These are phyloP conservation scores for Cladophialophora immunda DNA, from an alignment of 2,329 filamentous ascomycete species.

Conservation along the genomic window DNA sequence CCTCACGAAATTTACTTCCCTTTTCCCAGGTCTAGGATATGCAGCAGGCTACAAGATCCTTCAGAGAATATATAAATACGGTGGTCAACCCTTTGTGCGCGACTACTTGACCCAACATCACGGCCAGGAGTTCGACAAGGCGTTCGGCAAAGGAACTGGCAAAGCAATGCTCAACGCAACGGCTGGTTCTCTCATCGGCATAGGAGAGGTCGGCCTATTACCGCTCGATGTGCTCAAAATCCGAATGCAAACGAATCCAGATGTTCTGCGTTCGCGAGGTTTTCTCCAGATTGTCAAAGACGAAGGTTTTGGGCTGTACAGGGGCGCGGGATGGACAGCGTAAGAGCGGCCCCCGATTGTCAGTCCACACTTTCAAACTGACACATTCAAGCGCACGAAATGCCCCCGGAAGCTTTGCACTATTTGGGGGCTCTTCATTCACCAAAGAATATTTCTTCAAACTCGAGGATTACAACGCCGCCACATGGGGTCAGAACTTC, in stretches of 20 bases:
- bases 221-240: slow-evolving; percentile 98
- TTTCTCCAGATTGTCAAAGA: slow-evolving; percentile 88
- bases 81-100: slow-evolving; percentile 92
- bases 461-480: slow-evolving; percentile 93
- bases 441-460: slow-evolving; percentile 96
- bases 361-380: background rate
- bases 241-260: slow-evolving; percentile 98
- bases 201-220: slow-evolving; percentile 94
- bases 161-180: slow-evolving; percentile 98
- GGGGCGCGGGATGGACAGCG: slow-evolving; percentile 75
- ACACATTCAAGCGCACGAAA: slow-evolving; percentile 94
- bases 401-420: slow-evolving; percentile 94
- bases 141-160: slow-evolving; percentile 95
- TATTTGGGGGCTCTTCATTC: slow-evolving; percentile 96
- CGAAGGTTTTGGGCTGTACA: slow-evolving; percentile 94
- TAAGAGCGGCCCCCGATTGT: background rate
- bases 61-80: slow-evolving; percentile 98
- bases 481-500: slow-evolving; percentile 95
- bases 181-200: slow-evolving; percentile 93
- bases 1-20: slow-evolving; percentile 84
- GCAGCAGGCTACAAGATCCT: slow-evolving; percentile 97
- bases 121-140: slow-evolving; percentile 80
- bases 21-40: slow-evolving; percentile 97
- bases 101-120: slow-evolving; percentile 86
- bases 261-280: slow-evolving; percentile 94